Evolutionary conservation across 2,329 filamentous ascomycete genomes (phyloP).

Genomic region (Monosporascus ibericus): DNA sequence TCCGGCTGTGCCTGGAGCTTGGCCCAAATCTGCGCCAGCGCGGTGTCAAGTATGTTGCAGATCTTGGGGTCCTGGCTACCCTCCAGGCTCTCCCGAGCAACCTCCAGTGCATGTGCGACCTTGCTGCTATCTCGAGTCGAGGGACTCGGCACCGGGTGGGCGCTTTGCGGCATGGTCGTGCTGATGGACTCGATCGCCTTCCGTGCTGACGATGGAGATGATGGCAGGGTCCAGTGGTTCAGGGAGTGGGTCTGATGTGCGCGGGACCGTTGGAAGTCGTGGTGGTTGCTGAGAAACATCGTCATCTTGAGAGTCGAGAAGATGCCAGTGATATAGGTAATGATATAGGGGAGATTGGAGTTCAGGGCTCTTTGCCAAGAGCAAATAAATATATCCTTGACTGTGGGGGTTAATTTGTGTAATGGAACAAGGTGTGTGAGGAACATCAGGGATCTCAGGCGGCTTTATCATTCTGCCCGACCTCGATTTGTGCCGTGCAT

Average conservation of each 20-base stretch:
- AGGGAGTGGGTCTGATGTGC: conserved; percentile 8
- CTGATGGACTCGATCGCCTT: conserved; percentile 11
- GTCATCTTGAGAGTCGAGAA: conserved; percentile 6
- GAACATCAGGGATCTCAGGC: too few species aligned
- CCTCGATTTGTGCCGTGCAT: too few species aligned
- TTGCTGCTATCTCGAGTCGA: conserved; percentile 26
- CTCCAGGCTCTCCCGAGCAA: conserved; percentile 67
- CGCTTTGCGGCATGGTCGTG: conserved; percentile 6
- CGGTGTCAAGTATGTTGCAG: conserved; percentile 58
- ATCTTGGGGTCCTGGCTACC: conserved; percentile 58
- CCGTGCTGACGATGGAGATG: conserved; percentile 1
- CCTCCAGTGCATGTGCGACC: conserved; percentile 65
- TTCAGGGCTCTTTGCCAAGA: background rate
- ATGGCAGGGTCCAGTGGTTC: background rate
- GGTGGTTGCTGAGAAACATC: conserved; percentile 5
- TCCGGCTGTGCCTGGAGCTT: conserved; percentile 59
- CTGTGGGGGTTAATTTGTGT: too few species aligned
- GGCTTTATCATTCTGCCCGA: too few species aligned
- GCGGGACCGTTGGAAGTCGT: conserved; percentile 1
- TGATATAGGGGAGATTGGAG: background rate
- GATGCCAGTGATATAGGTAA: background rate
- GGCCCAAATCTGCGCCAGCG: conserved; percentile 59
- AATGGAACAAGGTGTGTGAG: too few species aligned
- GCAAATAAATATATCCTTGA: too few species aligned
- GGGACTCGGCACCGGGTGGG: background rate